phyloP scores from a whole-genome alignment of 2,329 filamentous ascomycete species.

The Colletotrichum liriopes region DNA sequence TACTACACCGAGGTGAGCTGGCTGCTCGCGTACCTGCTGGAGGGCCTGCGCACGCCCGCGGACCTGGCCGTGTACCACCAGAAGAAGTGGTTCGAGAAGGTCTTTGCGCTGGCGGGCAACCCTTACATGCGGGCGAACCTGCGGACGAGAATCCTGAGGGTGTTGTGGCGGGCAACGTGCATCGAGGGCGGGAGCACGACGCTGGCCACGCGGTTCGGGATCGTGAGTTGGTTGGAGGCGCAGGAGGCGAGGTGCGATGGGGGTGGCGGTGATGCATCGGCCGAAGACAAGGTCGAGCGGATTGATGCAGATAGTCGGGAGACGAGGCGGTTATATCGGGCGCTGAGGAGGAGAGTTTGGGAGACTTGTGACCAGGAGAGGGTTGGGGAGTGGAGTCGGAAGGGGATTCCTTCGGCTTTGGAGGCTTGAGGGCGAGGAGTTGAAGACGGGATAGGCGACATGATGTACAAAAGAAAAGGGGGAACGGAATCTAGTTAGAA shows the following conservation, averaged over 20 bases:
- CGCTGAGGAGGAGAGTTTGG: slow-evolving; percentile 72
- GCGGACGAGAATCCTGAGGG: slow-evolving; percentile 71
- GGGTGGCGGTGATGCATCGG: slow-evolving; percentile 25
- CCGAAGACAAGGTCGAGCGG: not conserved
- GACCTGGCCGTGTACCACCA: slow-evolving; percentile 76
- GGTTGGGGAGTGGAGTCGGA: slow-evolving; percentile 76
- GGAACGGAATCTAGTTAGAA: not conserved
- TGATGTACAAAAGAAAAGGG: slow-evolving; percentile 9
- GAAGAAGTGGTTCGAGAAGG: slow-evolving; percentile 80
- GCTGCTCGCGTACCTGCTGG: slow-evolving; percentile 80
- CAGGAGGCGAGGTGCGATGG: slow-evolving; percentile 64
- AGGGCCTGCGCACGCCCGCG: slow-evolving; percentile 71
- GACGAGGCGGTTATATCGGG: slow-evolving; percentile 66
- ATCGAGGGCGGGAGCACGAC: slow-evolving; percentile 83
- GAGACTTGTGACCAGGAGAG: slow-evolving; percentile 78
- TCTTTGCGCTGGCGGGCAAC: slow-evolving; percentile 79
- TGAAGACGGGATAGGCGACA: not conserved
- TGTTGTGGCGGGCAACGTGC: slow-evolving; percentile 78
- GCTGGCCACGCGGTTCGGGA: slow-evolving; percentile 82
- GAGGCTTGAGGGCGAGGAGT: slow-evolving; percentile 9
- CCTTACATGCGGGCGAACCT: slow-evolving; percentile 73
- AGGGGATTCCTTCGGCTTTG: slow-evolving; percentile 52
- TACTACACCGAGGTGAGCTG: slow-evolving; percentile 82
- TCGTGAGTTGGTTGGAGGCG: slow-evolving; percentile 81
- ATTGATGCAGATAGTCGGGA: slow-evolving; percentile 48